Base-by-base conservation (phyloP, 2,329 filamentous ascomycete genomes). In the Neurospora crassa region DNA sequence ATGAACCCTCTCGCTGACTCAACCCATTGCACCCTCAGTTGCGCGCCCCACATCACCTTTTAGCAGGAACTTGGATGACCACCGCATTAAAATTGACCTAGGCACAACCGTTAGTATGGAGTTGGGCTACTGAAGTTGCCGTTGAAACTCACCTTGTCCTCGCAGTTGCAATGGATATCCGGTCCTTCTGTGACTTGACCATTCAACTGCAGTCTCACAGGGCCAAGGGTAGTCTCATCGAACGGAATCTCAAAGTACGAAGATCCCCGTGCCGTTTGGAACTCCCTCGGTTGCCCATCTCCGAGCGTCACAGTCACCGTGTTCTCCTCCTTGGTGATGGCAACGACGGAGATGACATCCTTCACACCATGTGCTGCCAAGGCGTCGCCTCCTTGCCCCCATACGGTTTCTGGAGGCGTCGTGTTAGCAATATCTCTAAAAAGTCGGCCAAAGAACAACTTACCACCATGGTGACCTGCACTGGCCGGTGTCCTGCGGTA, bases 311-410 rank as follows among this genome's bases (percentile, higher is more conserved):
- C 77, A 0, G 75, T 79, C 68, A 84, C 79, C 3, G 77, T 76
- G 5, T 78, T 77, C 4, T 79, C 59, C 14, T 76, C 74, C 68
- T 77, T 79, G 14, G 79, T 78, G n/a, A 81, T 72, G 10, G 78
- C 77, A 69, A 85, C 80, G 59, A 84, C 77, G 37, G 84, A 86
- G 20, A 86, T 76, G 18, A 81, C 80, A 53, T 86, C 84, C 70
- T 81, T 76, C 1, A 81, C 79, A 16, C 83, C 80, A 5, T 78
- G 73, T 3, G 78, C 75, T 1, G 81, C 80, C 3, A 79, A 79
- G 6, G 76, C 77, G 29, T 71, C 72, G 18, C 80, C 79, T 4
- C 78, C 78, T 69, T 82, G 80, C 29, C 81, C 81, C 81, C 81
- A 82, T 63, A 78, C 76, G 1, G 80, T 81, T 40, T 77, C 81